Base-by-base conservation (phyloP, 345 rosid species). In the Erysimum cheiranthoides region DNA sequence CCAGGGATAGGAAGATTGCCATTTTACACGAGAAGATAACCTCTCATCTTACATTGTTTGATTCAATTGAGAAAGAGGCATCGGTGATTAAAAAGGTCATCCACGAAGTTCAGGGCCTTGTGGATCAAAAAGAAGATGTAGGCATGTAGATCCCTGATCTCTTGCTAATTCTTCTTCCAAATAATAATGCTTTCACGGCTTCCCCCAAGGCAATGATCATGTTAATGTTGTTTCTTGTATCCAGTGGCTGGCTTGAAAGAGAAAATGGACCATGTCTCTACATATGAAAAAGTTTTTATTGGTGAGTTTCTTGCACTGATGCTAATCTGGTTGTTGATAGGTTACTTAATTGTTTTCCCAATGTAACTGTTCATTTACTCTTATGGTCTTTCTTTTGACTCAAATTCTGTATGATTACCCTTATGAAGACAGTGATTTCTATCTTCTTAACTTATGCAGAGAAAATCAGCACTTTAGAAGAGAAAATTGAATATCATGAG, bases 61-160 rank as follows among this genome's bases (percentile, higher is more conserved):
- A 90, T 82, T 88, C 92, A 13, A 92, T 92, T 73, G 90, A 86
- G 84, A 90, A 78, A 74, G 93, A 87, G 82, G 92, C 92, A 75
- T 82, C 82, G n/a, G 79, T 76, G 18, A 76, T 88, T 68, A 88
- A 85, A 73, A 84, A 85, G 70, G 82, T 87, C 49, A 79, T 87
- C 63, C 86, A 88, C 30, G 80, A 82, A 39, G 84, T 84, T 84
- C 84, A 85, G 64, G 76, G 80, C 16, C 54, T 85, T 82, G 82
- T 90, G 71, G 84, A 76, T 78, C 87, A 85, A 71, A 92, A 85
- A 78, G 93, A 88, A 83, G 92, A 86, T 78, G 70, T 87, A 90
- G 96, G 97, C 87, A 86, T 68, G 91, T 86, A 35, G 68, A 76
- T 77, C 39, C 76, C 64, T 79, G 2, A 31, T 76, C 74, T 65